Percentiles rank a stretch among this genome's conserved stretches.
phyloP scores from a whole-genome alignment of 1,284 basidiomycete genomes.

The Tilletiopsis washingtonensis region DNA sequence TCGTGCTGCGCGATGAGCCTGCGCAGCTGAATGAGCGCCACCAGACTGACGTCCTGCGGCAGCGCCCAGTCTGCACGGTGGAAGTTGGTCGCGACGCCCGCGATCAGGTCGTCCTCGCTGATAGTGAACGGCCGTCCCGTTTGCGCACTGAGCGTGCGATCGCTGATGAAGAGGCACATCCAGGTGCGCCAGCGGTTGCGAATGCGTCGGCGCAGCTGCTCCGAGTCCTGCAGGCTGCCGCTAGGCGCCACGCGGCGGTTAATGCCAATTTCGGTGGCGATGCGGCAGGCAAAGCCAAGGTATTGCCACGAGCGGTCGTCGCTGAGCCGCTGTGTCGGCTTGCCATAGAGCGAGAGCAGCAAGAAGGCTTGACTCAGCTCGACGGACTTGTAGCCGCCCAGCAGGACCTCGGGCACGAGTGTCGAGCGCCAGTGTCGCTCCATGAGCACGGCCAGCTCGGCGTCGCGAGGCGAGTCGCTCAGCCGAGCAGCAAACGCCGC shows the following conservation, averaged over 20 bases:
- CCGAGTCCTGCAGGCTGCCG: slow-evolving; percentile 15
- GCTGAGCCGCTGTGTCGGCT: slow-evolving; percentile 28
- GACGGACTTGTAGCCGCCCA: slow-evolving; percentile 36
- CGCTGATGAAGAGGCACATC: slow-evolving; percentile 34
- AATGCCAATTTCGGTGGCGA: slow-evolving; percentile 37
- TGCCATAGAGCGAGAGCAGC: slow-evolving; percentile 29
- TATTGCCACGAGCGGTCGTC: slow-evolving; percentile 42
- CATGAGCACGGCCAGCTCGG: slow-evolving; percentile 23
- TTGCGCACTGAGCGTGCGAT: slow-evolving; percentile 32
- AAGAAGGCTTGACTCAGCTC: slow-evolving; percentile 37
- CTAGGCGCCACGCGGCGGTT: slow-evolving; percentile 28
- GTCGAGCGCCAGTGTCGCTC: slow-evolving; percentile 31
- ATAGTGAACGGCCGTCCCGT: slow-evolving; percentile 36
- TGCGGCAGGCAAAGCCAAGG: slow-evolving; percentile 35
- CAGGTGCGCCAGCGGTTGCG: slow-evolving; percentile 33
- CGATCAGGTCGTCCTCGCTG: slow-evolving; percentile 24
- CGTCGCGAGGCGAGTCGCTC: slow-evolving; percentile 22
- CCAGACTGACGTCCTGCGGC: slow-evolving; percentile 29
- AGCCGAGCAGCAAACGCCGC: slow-evolving; percentile 29
- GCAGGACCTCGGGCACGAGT: slow-evolving; percentile 28
- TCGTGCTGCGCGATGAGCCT: slow-evolving; percentile 25
- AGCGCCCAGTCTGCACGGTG: slow-evolving; percentile 35
- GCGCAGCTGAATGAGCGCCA: slow-evolving; percentile 31
- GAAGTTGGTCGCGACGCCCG: slow-evolving; percentile 16
- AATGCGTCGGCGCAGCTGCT: slow-evolving; percentile 30